Evolutionary conservation across 2,329 filamentous ascomycete species (phyloP).

Genomic region (Colletotrichum sp.): DNA sequence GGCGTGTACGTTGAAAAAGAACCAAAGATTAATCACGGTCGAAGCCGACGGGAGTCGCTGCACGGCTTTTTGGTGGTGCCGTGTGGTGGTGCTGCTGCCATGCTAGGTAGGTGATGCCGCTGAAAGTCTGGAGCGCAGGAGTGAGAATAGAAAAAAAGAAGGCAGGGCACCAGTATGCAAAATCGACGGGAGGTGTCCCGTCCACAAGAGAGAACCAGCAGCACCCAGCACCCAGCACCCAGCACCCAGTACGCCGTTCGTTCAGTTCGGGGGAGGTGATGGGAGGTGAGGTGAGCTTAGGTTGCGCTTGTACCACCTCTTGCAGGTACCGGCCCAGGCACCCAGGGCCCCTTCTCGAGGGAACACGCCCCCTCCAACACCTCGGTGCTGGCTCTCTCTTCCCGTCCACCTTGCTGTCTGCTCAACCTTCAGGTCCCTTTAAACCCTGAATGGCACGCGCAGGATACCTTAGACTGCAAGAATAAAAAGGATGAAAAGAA

Average conservation of each 20-base stretch:
- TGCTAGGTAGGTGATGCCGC: not conserved
- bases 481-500: not conserved
- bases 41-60: not conserved
- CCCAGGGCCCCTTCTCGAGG: not conserved
- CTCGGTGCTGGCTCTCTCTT: not conserved
- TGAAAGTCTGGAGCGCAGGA: not conserved
- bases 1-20: not conserved
- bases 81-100: not conserved
- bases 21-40: not conserved
- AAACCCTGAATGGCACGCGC: not conserved
- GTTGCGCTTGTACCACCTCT: conserved; percentile 13
- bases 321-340: not conserved
- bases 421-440: conserved; percentile 2
- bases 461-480: not conserved
- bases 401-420: not conserved
- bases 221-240: not conserved
- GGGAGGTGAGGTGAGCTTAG: not conserved
- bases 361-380: conserved; percentile 13
- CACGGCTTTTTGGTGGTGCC: not conserved
- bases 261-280: not conserved
- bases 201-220: not conserved
- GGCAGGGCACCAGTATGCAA: not conserved
- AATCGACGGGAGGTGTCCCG: not conserved
- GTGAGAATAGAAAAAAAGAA: not conserved
- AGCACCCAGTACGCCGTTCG: not conserved